phyloP scores from a whole-genome alignment of 2,329 filamentous ascomycete species.

The Phaeomoniella chlamydospora region DNA sequence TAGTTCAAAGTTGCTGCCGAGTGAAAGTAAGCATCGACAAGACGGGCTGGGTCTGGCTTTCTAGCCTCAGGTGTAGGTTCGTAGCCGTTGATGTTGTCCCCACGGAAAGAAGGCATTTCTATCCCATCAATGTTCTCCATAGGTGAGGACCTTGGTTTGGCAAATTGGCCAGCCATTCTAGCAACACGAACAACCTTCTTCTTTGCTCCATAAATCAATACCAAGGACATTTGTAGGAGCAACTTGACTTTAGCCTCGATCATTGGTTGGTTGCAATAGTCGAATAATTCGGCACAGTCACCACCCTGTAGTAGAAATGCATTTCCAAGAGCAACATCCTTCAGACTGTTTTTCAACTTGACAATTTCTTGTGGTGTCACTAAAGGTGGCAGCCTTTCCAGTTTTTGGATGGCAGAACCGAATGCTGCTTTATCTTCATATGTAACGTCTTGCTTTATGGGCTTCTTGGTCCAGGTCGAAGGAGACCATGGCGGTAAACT shows the following conservation, averaged over 20 bases:
- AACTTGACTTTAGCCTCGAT: conserved; percentile 97
- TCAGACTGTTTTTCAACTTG: conserved; percentile 61
- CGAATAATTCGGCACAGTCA: conserved; percentile 93
- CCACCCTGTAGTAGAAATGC: conserved; percentile 88
- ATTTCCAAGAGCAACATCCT: conserved; percentile 77
- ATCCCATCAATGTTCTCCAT: conserved; percentile 69
- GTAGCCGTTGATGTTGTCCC: conserved; percentile 91
- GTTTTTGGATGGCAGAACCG: conserved; percentile 22
- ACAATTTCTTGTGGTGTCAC: conserved; percentile 46
- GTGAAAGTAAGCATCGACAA: conserved; percentile 89
- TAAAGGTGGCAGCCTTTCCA: conserved; percentile 29
- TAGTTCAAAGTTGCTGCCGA: conserved; percentile 93
- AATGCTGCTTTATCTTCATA: conserved; percentile 28
- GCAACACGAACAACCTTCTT: conserved; percentile 85
- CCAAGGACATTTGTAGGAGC: conserved; percentile 88
- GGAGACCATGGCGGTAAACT: conserved; percentile 8
- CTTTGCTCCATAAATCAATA: conserved; percentile 73
- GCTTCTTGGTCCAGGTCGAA: conserved; percentile 26
- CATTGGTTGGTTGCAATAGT: conserved; percentile 78
- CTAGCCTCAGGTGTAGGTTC: conserved; percentile 50
- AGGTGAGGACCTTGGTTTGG: conserved; percentile 82
- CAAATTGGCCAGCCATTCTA: conserved; percentile 93
- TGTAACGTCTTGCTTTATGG: conserved; percentile 29
- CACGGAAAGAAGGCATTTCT: conserved; percentile 78
- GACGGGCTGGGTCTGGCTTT: conserved; percentile 63